These are phyloP conservation scores for Aspergillus persii DNA, from an alignment of 2,329 filamentous ascomycete genomes.

Conservation along the genomic window DNA sequence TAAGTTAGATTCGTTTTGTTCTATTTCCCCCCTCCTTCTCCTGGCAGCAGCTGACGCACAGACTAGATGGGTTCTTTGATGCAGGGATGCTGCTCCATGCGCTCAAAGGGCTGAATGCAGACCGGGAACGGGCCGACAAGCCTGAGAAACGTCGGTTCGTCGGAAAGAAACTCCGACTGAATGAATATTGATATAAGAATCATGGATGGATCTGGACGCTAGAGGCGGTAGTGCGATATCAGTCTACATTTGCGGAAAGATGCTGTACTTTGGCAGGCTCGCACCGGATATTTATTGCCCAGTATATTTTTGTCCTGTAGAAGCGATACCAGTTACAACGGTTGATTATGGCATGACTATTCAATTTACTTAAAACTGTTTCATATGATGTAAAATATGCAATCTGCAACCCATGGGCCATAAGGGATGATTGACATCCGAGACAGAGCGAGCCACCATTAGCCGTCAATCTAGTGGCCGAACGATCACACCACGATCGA, in stretches of 20 bases:
- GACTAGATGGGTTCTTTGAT: constrained; percentile 90
- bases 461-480: neutral
- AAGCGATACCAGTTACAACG: neutral
- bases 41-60: constrained; percentile 12
- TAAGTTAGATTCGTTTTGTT: constrained; percentile 55
- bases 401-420: neutral
- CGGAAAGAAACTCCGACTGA: constrained; percentile 49
- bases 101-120: constrained; percentile 60
- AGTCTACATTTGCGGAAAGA: neutral
- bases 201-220: neutral
- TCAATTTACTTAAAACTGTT: neutral
- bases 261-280: neutral
- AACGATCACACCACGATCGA: neutral
- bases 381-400: neutral
- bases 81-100: constrained; percentile 91
- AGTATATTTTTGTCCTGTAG: neutral
- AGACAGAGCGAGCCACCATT: neutral
- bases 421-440: neutral
- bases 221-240: neutral
- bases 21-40: constrained; percentile 1
- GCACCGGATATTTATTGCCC: neutral
- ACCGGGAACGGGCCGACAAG: constrained; percentile 37
- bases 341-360: neutral
- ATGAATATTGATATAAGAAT: constrained; percentile 39
- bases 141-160: constrained; percentile 41